Conservation (phyloP, 75 land plant genomes). For the Selaginella tamariscina region DNA sequence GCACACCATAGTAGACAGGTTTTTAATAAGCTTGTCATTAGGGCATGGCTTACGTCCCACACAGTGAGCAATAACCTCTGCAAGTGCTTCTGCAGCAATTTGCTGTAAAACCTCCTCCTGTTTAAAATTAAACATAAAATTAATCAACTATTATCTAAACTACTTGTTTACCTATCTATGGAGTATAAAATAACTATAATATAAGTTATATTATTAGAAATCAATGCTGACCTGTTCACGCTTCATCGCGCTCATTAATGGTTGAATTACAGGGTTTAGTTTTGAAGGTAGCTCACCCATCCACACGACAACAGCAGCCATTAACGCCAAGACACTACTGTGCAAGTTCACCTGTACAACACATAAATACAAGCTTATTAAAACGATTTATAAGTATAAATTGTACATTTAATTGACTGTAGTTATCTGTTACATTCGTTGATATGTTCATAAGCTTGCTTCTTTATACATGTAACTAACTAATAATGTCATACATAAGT, state of each 20-base stretch:
- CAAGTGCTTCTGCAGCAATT: conserved; percentile 91
- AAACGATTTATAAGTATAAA: too few species aligned
- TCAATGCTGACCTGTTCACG: conserved; percentile 68
- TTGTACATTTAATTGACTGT: too few species aligned
- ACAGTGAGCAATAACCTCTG: conserved; percentile 78
- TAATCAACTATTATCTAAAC: not conserved
- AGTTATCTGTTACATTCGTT: too few species aligned
- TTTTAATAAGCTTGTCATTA: conserved; percentile 87
- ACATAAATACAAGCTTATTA: not conserved
- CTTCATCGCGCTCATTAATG: conserved; percentile 89
- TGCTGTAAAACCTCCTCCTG: conserved; percentile 90
- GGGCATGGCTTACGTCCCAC: conserved; percentile 79
- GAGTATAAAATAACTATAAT: not conserved
- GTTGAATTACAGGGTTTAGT: conserved; percentile 89
- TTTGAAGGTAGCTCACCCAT: conserved; percentile 71
- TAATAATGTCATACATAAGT: too few species aligned
- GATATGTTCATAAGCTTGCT: too few species aligned
- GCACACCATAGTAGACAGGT: conserved; percentile 63
- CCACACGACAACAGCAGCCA: conserved; percentile 94
- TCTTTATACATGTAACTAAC: too few species aligned
- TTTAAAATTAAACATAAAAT: not conserved
- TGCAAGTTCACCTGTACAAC: conserved; percentile 78
- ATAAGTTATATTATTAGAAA: not conserved
- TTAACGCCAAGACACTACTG: conserved; percentile 63
- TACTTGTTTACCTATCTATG: not conserved